Percentiles rank a stretch among this genome's conserved stretches.
Conservation (phyloP, 768 basidiomycete species). For the Auricularia sp. region DNA sequence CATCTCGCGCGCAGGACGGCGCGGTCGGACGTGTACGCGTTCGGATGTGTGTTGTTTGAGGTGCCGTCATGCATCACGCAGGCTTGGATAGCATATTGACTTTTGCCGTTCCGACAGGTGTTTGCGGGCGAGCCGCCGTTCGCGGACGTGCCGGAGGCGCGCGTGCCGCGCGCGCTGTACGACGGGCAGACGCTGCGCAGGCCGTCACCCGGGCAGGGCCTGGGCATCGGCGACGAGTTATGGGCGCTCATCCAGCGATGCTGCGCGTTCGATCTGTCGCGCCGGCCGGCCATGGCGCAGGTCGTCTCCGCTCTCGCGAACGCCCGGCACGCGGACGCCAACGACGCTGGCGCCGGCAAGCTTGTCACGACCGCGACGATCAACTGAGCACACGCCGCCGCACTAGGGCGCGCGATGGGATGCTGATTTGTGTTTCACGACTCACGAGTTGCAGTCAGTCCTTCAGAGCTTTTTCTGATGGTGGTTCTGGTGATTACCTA, state of each 20-base stretch:
- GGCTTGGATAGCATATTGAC: not conserved
- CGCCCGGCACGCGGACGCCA: not conserved
- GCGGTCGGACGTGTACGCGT: not conserved
- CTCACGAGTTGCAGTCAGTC: not conserved
- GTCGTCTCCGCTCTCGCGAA: not conserved
- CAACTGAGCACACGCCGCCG: not conserved
- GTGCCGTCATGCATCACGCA: not conserved
- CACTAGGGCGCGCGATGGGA: too few species aligned
- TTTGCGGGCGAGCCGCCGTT: not conserved
- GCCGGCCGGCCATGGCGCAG: not conserved
- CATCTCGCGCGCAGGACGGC: not conserved
- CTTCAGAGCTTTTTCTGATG: not conserved
- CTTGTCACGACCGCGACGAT: not conserved
- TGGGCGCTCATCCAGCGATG: not conserved
- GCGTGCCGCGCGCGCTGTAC: slow-evolving; percentile 1
- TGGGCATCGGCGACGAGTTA: not conserved
- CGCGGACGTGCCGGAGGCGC: not conserved
- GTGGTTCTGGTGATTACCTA: not conserved
- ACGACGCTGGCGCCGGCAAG: not conserved
- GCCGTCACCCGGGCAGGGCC: not conserved
- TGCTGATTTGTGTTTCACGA: not conserved
- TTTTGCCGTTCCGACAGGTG: not conserved
- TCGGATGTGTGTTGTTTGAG: slow-evolving; percentile 1
- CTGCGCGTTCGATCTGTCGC: not conserved
- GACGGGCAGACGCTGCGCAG: not conserved